Evolutionary conservation across 441 rosid species (phyloP).

Genomic region (Theobroma grandiflorum): DNA sequence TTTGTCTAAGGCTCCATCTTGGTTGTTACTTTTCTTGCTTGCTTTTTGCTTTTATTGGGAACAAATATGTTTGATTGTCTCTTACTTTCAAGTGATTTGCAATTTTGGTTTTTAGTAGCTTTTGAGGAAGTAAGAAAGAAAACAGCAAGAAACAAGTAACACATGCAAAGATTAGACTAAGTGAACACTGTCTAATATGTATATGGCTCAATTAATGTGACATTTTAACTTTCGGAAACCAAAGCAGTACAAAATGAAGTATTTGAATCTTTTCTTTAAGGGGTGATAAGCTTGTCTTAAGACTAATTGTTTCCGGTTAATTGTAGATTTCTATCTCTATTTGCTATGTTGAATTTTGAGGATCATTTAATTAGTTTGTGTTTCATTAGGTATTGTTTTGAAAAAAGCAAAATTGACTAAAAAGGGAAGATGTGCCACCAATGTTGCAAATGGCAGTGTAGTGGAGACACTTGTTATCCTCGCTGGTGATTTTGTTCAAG

Average conservation of each 20-base stretch:
- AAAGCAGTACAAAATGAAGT: background rate
- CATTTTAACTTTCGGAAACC: background rate
- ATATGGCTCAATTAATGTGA: background rate
- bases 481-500: slow-evolving; percentile 79
- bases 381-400: slow-evolving; percentile 71
- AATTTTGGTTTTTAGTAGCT: background rate
- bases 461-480: slow-evolving; percentile 79
- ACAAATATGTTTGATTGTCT: slow-evolving; percentile 8
- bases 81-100: background rate
- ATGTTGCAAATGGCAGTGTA: slow-evolving; percentile 56
- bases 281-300: background rate
- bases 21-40: background rate
- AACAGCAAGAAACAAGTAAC: too few relatives aligned
- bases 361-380: slow-evolving; percentile 13
- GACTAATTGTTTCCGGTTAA: background rate
- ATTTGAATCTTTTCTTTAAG: background rate
- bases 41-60: background rate
- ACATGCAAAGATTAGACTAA: background rate
- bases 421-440: slow-evolving; percentile 68
- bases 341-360: slow-evolving; percentile 9
- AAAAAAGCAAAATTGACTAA: slow-evolving; percentile 75
- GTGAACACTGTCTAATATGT: background rate
- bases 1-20: background rate
- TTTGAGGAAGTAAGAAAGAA: background rate
- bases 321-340: background rate